Evolutionary conservation across 1,284 basidiomycete species (phyloP).

Genomic region (Ustilago trichophora): DNA sequence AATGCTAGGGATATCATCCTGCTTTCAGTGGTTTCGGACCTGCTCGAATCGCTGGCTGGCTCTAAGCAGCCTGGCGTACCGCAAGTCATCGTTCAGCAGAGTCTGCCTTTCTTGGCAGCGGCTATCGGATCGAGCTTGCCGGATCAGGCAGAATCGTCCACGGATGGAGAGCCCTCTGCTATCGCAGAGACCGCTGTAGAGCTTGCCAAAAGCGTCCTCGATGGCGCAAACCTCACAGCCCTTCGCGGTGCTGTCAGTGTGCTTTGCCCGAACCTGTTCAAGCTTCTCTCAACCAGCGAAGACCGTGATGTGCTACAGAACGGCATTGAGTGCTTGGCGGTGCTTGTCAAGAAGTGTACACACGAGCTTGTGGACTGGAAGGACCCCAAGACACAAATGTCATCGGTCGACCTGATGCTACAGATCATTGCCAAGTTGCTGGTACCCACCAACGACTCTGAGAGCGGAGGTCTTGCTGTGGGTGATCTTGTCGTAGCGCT

Average conservation of each 20-base stretch:
- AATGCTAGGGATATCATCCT: slow-evolving; percentile 86
- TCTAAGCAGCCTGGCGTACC: slow-evolving; percentile 72
- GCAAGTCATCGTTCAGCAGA: slow-evolving; percentile 76
- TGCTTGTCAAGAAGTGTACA: slow-evolving; percentile 85
- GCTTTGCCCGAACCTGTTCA: slow-evolving; percentile 40
- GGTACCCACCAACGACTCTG: slow-evolving; percentile 45
- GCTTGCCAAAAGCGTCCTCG: slow-evolving; percentile 72
- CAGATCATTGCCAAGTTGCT: slow-evolving; percentile 56
- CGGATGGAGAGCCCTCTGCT: slow-evolving; percentile 31
- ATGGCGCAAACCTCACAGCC: slow-evolving; percentile 75
- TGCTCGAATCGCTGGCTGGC: slow-evolving; percentile 74
- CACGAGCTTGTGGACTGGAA: slow-evolving; percentile 76
- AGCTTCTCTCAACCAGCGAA: slow-evolving; percentile 34
- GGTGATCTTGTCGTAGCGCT: slow-evolving; percentile 94
- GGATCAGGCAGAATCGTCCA: slow-evolving; percentile 2
- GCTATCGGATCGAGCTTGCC: slow-evolving; percentile 71
- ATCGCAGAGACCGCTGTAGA: slow-evolving; percentile 74
- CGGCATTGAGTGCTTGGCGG: slow-evolving; percentile 81
- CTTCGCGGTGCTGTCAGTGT: slow-evolving; percentile 76
- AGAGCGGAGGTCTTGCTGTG: slow-evolving; percentile 85
- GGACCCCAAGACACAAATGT: slow-evolving; percentile 9
- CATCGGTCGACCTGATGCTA: slow-evolving; percentile 47
- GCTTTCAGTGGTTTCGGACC: slow-evolving; percentile 83
- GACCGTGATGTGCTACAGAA: slow-evolving; percentile 71
- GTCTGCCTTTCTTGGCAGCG: slow-evolving; percentile 77